Evolutionary conservation across 305 asterid genomes (phyloP), one percentile per base, ranked within the genome.

Genomic region (Fraxinus albicans): DNA sequence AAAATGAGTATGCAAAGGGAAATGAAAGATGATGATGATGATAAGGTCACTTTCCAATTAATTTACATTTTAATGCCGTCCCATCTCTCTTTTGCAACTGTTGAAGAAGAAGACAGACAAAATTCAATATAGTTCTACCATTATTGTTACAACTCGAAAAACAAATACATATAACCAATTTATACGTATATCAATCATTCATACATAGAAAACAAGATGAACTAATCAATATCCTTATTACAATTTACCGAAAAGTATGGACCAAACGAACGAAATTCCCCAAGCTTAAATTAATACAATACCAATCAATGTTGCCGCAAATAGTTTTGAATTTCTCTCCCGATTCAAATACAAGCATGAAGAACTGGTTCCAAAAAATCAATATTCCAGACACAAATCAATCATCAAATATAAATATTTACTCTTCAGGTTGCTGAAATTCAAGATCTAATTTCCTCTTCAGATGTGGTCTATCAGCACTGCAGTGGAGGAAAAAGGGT

Each of bases 361-460:
- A 72, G 42, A 38, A 84, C 25, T 38, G 35, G 53, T 55, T 77
- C 55, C 27, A 25, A 31, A 85, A 58, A 17, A 81, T 33, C 60
- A 50, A 50, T 50, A 50, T 50, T 50, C 60, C 60, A 50, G n/a
- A 44, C 55, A 12, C 21, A 50, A 3, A 15, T 50, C 79, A 77
- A 73, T 78, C 77, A 69, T 81, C 76, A 15, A 81, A 55, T 19
- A 55, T 15, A 76, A 74, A n/a, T 65, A 65, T 65, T 25, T 65
- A 65, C 73, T 47, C 96, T 88, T 93, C 97, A 7, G 94, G 94
- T 13, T 89, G 92, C 86, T 88, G 94, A 87, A 94, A 95, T 86
- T 94, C 98, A 42, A 95, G 97, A 87, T 95, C 97, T 25, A 94
- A 89, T 84, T 95, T 95, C 92, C 97, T 93, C 96, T 95, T 94